Base-by-base conservation (phyloP, 2,329 filamentous ascomycete genomes). In the Beauveria australis region DNA sequence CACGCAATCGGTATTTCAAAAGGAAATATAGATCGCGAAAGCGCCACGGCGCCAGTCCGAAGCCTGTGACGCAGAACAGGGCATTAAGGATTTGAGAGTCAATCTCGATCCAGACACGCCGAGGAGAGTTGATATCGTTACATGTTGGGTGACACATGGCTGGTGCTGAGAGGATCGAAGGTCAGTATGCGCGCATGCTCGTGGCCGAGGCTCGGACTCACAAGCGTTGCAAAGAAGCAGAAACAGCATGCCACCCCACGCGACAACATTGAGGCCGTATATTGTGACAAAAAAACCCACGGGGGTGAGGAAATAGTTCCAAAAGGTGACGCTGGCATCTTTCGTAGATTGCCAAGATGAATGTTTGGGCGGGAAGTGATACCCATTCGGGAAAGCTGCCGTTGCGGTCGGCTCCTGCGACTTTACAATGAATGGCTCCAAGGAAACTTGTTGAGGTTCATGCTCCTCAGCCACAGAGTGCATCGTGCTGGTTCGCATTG, bases 181-280 rank as follows among this genome's bases (percentile, higher is more conserved):
- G 47, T 61, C 26, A 60, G 49, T 18, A 53, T 7, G 46, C n/a
- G 9, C 26, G 10, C 5, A 12, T 12, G 26, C 26, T 63, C 19
- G 56, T 48, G 33, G 18, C 8, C 22, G 24, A 41, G n/a, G 16
- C 51, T 30, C 19, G 19, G 8, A 60, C 68, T 64, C 62, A 70
- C 68, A 60, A 22, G 81, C 90, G 67, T 91, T 90, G 76, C 87
- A 89, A 28, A 96, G 83, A 2, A 96, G 78, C 19, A 96, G 77
- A 74, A 96, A 95, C 40, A 96, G 80, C 91, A 96, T 96, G 61
- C 89, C 91, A 56, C 91, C 91, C 91, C 91, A 96, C 0, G 89
- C 92, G 10, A 96, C 84, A 22, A 96, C 82, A 64, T 93, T 92
- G 61, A 94, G 80, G 14, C 88, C 85, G 72, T 95, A 96, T 6